phyloP scores from a whole-genome alignment of 2,329 filamentous ascomycete species.

The Ceratocystis papillata region DNA sequence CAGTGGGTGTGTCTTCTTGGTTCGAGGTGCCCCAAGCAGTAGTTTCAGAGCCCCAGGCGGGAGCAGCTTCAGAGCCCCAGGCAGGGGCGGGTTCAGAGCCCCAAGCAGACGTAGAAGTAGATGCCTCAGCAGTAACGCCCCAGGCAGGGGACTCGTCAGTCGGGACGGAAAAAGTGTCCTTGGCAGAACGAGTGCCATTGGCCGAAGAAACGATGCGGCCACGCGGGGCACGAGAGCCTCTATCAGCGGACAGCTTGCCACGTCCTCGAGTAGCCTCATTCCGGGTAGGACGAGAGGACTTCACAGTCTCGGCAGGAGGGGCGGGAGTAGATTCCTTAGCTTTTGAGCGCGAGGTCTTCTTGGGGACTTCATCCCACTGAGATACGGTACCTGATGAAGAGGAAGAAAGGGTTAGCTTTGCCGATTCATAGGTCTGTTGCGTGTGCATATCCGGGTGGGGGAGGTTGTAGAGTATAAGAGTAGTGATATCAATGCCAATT shows the following conservation, averaged over 20 bases:
- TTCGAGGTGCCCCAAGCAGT: conserved; percentile 37
- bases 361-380: conserved; percentile 76
- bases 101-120: conserved; percentile 24
- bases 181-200: conserved; percentile 52
- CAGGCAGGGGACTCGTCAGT: conserved; percentile 55
- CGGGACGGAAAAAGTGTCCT: conserved; percentile 49
- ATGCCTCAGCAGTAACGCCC: conserved; percentile 33
- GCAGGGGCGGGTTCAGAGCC: conserved; percentile 44
- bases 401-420: conserved; percentile 13
- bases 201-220: conserved; percentile 51
- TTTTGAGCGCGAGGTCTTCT: conserved; percentile 68
- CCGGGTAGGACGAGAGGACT: conserved; percentile 47
- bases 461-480: neutral
- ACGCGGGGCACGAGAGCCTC: conserved; percentile 50
- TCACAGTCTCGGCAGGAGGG: conserved; percentile 37
- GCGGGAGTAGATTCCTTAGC: conserved; percentile 47
- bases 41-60: conserved; percentile 33
- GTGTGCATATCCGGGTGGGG: neutral
- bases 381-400: conserved; percentile 55
- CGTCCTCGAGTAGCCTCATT: conserved; percentile 53
- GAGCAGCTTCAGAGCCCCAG: conserved; percentile 59
- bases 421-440: neutral
- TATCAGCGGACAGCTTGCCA: conserved; percentile 48
- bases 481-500: neutral
- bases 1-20: conserved; percentile 30